A percentile compares a stretch with the other conserved stretches of the same genome.
Evolutionary conservation across 163 green algal genomes (phyloP).

Genomic region (Volvox carteri): DNA sequence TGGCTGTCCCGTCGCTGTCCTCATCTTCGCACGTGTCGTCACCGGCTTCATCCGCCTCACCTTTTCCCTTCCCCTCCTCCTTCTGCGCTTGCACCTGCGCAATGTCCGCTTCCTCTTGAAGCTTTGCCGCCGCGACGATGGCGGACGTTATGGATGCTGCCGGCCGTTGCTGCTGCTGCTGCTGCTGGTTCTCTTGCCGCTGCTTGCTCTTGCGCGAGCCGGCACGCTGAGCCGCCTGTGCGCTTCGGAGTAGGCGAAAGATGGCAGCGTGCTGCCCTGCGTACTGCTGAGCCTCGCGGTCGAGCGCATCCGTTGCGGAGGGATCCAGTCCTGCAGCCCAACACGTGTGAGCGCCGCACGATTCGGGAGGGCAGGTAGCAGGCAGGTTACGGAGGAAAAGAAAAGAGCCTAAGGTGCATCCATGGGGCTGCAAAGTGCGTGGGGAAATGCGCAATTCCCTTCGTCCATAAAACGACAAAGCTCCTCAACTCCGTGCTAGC

Average conservation of each 20-base stretch:
- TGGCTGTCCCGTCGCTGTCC: neutral
- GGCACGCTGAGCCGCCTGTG: slow-evolving; percentile 16
- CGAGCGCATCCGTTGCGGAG: slow-evolving; percentile 23
- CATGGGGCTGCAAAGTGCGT: no score
- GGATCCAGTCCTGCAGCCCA: slow-evolving; percentile 44
- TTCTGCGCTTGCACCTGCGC: no score
- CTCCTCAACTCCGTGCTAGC: no score
- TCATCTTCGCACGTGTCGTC: neutral
- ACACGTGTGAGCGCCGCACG: no score
- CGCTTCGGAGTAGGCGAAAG: slow-evolving; percentile 48
- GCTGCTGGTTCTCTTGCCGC: neutral
- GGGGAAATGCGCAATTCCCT: no score
- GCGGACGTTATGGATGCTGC: neutral
- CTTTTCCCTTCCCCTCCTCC: neutral
- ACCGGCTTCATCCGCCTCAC: neutral
- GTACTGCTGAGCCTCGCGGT: slow-evolving; percentile 53
- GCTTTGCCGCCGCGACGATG: no score
- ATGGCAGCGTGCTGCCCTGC: slow-evolving; percentile 46
- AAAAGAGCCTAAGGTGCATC: no score
- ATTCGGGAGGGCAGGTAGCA: no score
- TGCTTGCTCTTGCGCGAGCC: slow-evolving; percentile 16
- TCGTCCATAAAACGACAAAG: no score
- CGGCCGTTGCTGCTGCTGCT: slow-evolving; percentile 3
- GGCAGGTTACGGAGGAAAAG: no score
- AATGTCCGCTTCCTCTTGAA: neutral